Percentiles rank a stretch among this genome's conserved stretches.
Evolutionary conservation across 1,284 basidiomycete genomes (phyloP).

Genomic region (Tilletia indica): DNA sequence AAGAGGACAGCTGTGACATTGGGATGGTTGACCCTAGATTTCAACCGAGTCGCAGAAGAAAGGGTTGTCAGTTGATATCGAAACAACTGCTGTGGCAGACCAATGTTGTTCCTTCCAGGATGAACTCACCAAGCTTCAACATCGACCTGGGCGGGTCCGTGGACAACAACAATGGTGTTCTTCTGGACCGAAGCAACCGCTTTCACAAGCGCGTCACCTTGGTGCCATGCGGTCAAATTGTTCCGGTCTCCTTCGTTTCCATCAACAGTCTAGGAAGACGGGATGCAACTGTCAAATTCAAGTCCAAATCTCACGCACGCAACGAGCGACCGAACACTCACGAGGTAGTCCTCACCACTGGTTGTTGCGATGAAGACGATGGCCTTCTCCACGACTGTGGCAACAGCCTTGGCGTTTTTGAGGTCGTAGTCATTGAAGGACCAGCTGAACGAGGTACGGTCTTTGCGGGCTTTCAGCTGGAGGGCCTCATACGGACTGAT

Average conservation of each 20-base stretch:
- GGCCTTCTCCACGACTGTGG: constrained; percentile 57
- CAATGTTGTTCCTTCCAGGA: neutral
- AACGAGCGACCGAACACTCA: neutral
- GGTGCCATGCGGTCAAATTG: constrained; percentile 75
- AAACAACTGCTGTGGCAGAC: no score
- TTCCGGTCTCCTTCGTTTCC: constrained; percentile 72
- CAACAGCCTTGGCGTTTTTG: constrained; percentile 34
- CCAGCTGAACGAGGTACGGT: constrained; percentile 61
- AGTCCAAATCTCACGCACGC: neutral
- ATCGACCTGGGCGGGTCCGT: constrained; percentile 24
- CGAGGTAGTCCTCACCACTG: constrained; percentile 58
- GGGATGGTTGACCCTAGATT: constrained; percentile 31
- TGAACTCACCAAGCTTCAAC: constrained; percentile 10
- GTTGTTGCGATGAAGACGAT: constrained; percentile 65
- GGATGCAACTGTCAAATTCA: neutral
- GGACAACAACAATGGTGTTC: constrained; percentile 41
- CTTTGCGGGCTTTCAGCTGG: constrained; percentile 62
- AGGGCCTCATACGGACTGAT: constrained; percentile 67
- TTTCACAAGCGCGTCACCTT: constrained; percentile 62
- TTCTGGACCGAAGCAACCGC: constrained; percentile 37
- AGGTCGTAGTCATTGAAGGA: constrained; percentile 56
- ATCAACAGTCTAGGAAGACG: constrained; percentile 63
- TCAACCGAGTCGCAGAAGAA: neutral
- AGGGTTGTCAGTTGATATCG: neutral
- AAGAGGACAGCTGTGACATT: constrained; percentile 58